phyloP scores from a whole-genome alignment of 2,329 filamentous ascomycete species.

The Laburnicola sp. region DNA sequence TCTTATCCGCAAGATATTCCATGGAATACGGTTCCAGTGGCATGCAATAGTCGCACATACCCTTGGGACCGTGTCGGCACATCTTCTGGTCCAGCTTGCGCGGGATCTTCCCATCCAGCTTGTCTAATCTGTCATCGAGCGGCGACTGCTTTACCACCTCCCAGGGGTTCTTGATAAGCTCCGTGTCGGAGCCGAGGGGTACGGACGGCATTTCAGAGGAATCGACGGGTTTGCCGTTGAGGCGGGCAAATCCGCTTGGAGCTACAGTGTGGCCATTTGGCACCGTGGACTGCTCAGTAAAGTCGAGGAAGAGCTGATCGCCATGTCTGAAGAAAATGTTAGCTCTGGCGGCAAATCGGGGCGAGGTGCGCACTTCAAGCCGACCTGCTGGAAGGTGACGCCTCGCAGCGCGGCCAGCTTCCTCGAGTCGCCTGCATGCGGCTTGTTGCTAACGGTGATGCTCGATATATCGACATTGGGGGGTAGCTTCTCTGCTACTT shows the following conservation, averaged over 20 bases:
- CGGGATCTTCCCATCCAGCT: conserved; percentile 84
- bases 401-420: conserved; percentile 56
- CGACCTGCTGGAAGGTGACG: conserved; percentile 60
- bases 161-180: conserved; percentile 84
- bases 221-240: conserved; percentile 77
- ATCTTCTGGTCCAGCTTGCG: conserved; percentile 75
- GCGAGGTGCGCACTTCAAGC: conserved; percentile 54
- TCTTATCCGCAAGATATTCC: conserved; percentile 89
- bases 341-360: conserved; percentile 16
- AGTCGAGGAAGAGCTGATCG: conserved; percentile 86
- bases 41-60: conserved; percentile 99
- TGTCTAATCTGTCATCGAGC: conserved; percentile 85
- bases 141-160: conserved; percentile 86
- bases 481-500: conserved; percentile 65
- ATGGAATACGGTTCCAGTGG: conserved; percentile 90
- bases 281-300: conserved; percentile 61
- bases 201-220: conserved; percentile 69
- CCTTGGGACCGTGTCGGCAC: conserved; percentile 94
- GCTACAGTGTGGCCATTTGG: conserved; percentile 54
- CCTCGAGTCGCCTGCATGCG: conserved; percentile 62
- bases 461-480: conserved; percentile 58
- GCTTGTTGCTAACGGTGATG: conserved; percentile 62
- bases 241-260: conserved; percentile 57
- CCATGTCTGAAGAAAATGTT: conserved; percentile 67
- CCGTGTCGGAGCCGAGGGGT: conserved; percentile 57